A percentile compares a stretch with the other conserved stretches of the same genome.
These are phyloP conservation scores for Podila epicladia DNA, from an alignment of 192 early-diverging fungal species.

Conservation along the genomic window DNA sequence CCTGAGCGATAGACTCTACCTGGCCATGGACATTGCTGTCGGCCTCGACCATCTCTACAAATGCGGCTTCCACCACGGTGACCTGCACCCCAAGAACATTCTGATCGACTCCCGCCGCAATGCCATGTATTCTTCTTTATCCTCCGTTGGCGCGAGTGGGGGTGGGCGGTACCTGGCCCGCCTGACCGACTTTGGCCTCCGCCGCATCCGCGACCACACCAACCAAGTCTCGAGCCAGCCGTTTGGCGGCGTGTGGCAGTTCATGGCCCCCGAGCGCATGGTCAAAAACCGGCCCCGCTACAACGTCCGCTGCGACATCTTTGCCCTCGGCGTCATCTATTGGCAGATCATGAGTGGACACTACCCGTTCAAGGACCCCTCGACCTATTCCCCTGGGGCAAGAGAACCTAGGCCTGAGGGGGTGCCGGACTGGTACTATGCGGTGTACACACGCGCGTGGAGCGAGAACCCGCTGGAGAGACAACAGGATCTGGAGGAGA, in stretches of 20 bases:
- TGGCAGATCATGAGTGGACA: conserved; percentile 23
- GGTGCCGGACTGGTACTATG: conserved; percentile 32
- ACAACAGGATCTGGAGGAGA: conserved; percentile 29
- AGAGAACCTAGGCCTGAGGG: conserved; percentile 17
- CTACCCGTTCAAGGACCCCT: conserved; percentile 16
- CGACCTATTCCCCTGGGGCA: neutral
- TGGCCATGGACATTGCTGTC: conserved; percentile 27
- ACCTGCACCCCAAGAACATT: conserved; percentile 34
- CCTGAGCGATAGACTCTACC: neutral
- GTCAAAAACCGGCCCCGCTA: conserved; percentile 17
- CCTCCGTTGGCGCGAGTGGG: neutral
- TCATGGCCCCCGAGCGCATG: conserved; percentile 32
- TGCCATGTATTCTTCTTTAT: neutral
- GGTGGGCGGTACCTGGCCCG: conserved; percentile 17
- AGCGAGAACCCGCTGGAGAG: conserved; percentile 17
- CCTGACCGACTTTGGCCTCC: conserved; percentile 31
- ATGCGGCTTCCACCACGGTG: conserved; percentile 37
- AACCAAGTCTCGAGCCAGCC: conserved; percentile 14
- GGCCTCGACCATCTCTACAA: conserved; percentile 16
- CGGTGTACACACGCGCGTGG: conserved; percentile 33
- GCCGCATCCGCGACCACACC: conserved; percentile 9
- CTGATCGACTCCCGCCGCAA: conserved; percentile 9
- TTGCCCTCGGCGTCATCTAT: conserved; percentile 26
- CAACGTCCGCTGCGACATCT: conserved; percentile 23
- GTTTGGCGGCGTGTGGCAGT: conserved; percentile 23